These are phyloP conservation scores for Citrullus amarus DNA, from an alignment of 306 rosid genomes.

Conservation along the genomic window DNA sequence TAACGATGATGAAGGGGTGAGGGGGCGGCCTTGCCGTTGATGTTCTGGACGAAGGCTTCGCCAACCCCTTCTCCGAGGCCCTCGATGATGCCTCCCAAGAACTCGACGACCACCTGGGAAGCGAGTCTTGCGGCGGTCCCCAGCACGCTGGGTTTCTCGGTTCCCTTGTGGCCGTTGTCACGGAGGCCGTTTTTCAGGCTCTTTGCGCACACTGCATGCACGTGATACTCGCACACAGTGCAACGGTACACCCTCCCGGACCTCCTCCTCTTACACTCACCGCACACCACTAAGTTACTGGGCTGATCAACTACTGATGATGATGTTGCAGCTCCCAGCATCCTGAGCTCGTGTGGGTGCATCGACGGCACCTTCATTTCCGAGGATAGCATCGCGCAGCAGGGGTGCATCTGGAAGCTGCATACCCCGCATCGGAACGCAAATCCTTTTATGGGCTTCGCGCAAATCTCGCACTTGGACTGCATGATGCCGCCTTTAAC, in stretches of 20 bases:
- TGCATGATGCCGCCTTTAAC: conserved; percentile 53
- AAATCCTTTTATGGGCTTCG: conserved; percentile 52
- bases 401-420: conserved; percentile 74
- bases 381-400: conserved; percentile 57
- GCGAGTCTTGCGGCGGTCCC: conserved; percentile 57
- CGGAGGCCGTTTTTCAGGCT: conserved; percentile 51
- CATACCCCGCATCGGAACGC: conserved; percentile 58
- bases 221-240: conserved; percentile 46
- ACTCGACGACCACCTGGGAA: conserved; percentile 57
- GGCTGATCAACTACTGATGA: neutral
- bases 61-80: conserved; percentile 78
- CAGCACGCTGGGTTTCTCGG: conserved; percentile 36
- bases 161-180: conserved; percentile 34
- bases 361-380: conserved; percentile 19
- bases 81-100: conserved; percentile 65
- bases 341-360: conserved; percentile 50
- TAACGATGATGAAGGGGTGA: neutral
- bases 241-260: conserved; percentile 64
- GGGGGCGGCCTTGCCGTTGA: conserved; percentile 29
- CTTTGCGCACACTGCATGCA: conserved; percentile 77
- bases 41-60: conserved; percentile 49
- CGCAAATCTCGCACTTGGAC: conserved; percentile 69
- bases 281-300: conserved; percentile 19
- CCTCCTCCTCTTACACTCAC: conserved; percentile 51
- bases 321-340: conserved; percentile 20